Percentiles rank a stretch among this genome's conserved stretches.
These are phyloP conservation scores for Ambrosiella xylebori DNA, from an alignment of 2,329 filamentous ascomycete genomes.

Conservation along the genomic window DNA sequence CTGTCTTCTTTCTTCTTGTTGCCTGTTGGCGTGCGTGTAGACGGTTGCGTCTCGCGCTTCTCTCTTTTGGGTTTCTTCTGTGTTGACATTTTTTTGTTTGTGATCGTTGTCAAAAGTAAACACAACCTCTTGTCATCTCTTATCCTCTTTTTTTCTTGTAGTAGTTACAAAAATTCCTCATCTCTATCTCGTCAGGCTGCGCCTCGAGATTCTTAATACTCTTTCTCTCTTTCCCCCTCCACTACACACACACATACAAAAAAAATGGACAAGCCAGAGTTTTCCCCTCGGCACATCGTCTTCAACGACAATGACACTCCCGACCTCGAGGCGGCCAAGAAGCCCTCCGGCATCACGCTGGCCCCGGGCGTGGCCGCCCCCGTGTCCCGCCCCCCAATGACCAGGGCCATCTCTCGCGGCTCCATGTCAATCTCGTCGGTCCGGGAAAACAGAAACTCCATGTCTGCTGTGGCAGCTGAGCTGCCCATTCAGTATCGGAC, in stretches of 20 bases:
- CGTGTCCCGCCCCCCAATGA: constrained; percentile 9
- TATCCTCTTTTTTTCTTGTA: not conserved
- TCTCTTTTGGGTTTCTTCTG: constrained; percentile 3
- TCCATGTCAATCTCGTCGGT: constrained; percentile 13
- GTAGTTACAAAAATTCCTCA: not conserved
- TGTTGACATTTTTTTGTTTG: not conserved
- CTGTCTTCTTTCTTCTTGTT: not conserved
- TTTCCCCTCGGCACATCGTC: constrained; percentile 3
- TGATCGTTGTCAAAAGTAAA: not conserved
- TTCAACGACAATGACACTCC: constrained; percentile 6
- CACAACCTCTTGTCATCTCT: not conserved
- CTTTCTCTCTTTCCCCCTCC: not conserved
- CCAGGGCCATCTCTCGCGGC: constrained; percentile 10
- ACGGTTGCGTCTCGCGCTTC: constrained; percentile 12
- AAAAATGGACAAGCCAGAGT: constrained; percentile 6
- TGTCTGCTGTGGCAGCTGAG: constrained; percentile 11
- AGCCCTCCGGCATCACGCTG: constrained; percentile 1
- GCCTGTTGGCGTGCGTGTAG: constrained; percentile 4
- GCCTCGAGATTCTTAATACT: not conserved
- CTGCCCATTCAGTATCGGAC: constrained; percentile 39
- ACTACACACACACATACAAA: not conserved
- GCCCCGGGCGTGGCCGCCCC: constrained; percentile 5
- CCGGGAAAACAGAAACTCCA: constrained; percentile 8
- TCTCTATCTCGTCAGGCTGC: not conserved
- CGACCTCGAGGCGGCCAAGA: constrained; percentile 9